Percentiles rank a stretch among this genome's conserved stretches.
Evolutionary conservation across 2,329 filamentous ascomycete genomes (phyloP).

Genomic region (Phialophora macrospora): DNA sequence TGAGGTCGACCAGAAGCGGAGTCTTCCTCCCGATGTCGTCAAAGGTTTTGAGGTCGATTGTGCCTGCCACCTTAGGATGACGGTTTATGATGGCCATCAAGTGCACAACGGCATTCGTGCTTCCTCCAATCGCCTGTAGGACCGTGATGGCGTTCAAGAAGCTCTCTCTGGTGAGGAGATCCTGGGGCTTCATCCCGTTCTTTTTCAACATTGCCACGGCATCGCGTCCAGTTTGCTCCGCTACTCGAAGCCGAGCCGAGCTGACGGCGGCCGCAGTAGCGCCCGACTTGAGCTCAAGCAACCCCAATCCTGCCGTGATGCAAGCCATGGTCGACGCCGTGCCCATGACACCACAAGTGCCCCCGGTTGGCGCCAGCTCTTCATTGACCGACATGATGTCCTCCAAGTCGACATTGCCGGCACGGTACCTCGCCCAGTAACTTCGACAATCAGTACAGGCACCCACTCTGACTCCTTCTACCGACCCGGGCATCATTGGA

Average conservation of each 20-base stretch:
- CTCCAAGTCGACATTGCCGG: slow-evolving; percentile 70
- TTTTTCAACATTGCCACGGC: slow-evolving; percentile 56
- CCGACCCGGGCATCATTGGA: slow-evolving; percentile 74
- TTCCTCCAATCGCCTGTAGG: slow-evolving; percentile 62
- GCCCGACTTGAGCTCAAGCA: slow-evolving; percentile 57
- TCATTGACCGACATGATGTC: slow-evolving; percentile 73
- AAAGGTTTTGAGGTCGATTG: slow-evolving; percentile 53
- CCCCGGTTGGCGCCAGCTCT: slow-evolving; percentile 69
- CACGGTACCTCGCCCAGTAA: slow-evolving; percentile 73
- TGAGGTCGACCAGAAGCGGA: slow-evolving; percentile 57
- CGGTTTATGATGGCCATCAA: slow-evolving; percentile 61
- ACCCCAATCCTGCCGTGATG: slow-evolving; percentile 57
- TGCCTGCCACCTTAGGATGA: slow-evolving; percentile 54
- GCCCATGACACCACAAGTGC: slow-evolving; percentile 64
- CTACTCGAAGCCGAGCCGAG: slow-evolving; percentile 57
- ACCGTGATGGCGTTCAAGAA: slow-evolving; percentile 63
- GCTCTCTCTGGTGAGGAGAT: slow-evolving; percentile 60
- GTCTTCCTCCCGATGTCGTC: slow-evolving; percentile 56
- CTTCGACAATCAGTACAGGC: slow-evolving; percentile 77
- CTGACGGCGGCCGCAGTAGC: slow-evolving; percentile 61
- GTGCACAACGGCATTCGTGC: slow-evolving; percentile 63
- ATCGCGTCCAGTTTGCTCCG: slow-evolving; percentile 59
- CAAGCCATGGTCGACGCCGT: slow-evolving; percentile 64
- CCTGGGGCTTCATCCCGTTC: slow-evolving; percentile 54
- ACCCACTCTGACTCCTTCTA: slow-evolving; percentile 65